Evolutionary conservation across 139 green algal species (phyloP), one percentile per base, ranked within the genome.

Genomic region (Volvox reticuliferus): DNA sequence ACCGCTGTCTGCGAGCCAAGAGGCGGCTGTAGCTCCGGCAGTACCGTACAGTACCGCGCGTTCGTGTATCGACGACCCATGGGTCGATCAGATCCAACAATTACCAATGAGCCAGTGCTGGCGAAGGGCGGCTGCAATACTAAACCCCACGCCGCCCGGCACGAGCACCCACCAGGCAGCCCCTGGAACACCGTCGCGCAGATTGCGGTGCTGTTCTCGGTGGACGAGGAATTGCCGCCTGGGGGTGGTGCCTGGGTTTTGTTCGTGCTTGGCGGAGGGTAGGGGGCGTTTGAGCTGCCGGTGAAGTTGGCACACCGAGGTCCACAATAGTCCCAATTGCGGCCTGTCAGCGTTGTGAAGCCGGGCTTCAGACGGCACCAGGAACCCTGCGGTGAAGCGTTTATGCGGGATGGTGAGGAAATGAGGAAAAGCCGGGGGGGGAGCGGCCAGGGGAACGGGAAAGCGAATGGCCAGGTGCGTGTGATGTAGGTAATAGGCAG

Each of bases 331-430:
- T 90, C 73, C 75, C 86, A 85, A 14, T 12, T 83, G 55, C 86
- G 75, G 19, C 73, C 86, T 61, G 36, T 30, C 16, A 85, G 21
- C 0, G n/a, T 84, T 19, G 75, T 82, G 75, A 30, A 44, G 22
- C 86, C 86, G 17, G 50, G 37, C 32, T 85, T 55, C 50, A 90
- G 86, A 13, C 86, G 73, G 55, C 86, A 90, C 86, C 86, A 90
- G 55, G 55, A 32, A 28, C 85, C 85, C 85, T 89, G 69, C 65
- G 65, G 65, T 73, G 12, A 24, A 55, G 65, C 24, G 65, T 12
- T 26, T 28, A 12, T 26, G 65, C 2, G 65, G 65, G 65, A 28
- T 73, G 65, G 65, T 24, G 24, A 73, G 65, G 21, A 28, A 28
- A 73, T 69, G 62, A 69, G 62, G 62, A 19, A 69, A 69, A 19